Base-by-base conservation (phyloP, 495 filamentous ascomycete species). In the Apiosordaria backusii region DNA sequence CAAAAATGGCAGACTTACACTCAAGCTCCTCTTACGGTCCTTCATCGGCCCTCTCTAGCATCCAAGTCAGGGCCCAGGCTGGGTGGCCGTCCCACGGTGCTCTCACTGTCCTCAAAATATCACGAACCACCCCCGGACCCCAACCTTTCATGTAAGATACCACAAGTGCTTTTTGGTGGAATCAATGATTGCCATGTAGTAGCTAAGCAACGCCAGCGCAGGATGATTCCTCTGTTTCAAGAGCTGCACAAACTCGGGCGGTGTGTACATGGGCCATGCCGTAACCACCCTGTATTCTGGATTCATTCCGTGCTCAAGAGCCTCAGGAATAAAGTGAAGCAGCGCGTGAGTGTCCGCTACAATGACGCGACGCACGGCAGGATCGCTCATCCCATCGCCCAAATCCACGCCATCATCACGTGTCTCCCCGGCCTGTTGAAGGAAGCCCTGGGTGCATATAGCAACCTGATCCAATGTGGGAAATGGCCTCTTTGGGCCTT, bases 161-260 rank as follows among this genome's bases (percentile, higher is more conserved):
- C 75, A 76, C 35, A 62, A 70, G 15, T 61, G 57, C 18, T 35
- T 16, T 62, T 74, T 68, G 1, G 71, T 65, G 6, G 67, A 64
- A 24, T 72, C 65, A 40, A 76, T 58, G 5, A 75, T 60, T 23
- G 70, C 70, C 29, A 73, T 75, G 52, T 72, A 75, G 29, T 72
- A 74, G 3, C 61, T 53, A 16, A 76, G 16, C 35, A 76, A 27
- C 6, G 65, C 75, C 50, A 75, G 16, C 3, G 75, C 75, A 0
- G 61, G 54, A 23, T 64, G 71, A 53, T 72, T 65, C 23, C 68
- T 45, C 29, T 69, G 57, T 6, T 71, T 35, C 35, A 75, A 54
- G 61, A 76, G 26, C 1, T 54, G 26, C 1, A 75, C 27, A 40
- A 67, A 68, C 2, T 57, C 65, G 3, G 70, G 70, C n/a, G 65